Evolutionary conservation across 2,329 filamentous ascomycete genomes (phyloP).

Genomic region (Xylaria sp.): DNA sequence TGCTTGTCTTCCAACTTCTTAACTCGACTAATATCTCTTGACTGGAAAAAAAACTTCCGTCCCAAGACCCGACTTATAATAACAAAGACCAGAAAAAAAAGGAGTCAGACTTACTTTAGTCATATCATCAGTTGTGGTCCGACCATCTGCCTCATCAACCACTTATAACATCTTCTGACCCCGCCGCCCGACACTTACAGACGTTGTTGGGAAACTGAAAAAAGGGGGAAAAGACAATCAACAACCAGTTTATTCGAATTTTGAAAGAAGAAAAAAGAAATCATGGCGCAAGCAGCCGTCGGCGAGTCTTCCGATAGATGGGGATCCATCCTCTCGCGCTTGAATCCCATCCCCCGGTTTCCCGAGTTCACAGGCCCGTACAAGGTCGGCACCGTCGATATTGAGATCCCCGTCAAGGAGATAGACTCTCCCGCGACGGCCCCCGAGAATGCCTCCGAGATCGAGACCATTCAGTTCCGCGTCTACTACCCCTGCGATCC

Average conservation of each 20-base stretch:
- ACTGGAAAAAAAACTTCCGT: no score
- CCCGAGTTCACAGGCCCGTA: constrained; percentile 72
- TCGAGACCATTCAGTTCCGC: constrained; percentile 72
- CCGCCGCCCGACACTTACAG: not conserved
- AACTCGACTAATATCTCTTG: no score
- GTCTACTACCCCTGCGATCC: constrained; percentile 71
- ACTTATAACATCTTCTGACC: not conserved
- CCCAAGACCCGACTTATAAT: no score
- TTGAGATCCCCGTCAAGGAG: constrained; percentile 67
- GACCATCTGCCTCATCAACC: not conserved
- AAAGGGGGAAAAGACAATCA: not conserved
- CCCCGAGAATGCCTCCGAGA: constrained; percentile 49
- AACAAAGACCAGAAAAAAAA: not conserved
- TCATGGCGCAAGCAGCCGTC: constrained; percentile 22
- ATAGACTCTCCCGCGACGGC: constrained; percentile 49
- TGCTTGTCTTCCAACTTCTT: not conserved
- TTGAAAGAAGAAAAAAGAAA: not conserved
- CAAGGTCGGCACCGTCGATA: constrained; percentile 72
- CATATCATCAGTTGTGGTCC: no score
- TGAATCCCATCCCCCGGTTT: constrained; percentile 67
- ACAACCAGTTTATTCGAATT: not conserved
- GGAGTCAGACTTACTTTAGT: not conserved
- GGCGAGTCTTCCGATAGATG: constrained; percentile 34
- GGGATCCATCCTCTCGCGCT: constrained; percentile 44
- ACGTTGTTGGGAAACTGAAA: not conserved